Base-by-base conservation (phyloP, 495 filamentous ascomycete genomes). In the Annulohypoxylon bovei region DNA sequence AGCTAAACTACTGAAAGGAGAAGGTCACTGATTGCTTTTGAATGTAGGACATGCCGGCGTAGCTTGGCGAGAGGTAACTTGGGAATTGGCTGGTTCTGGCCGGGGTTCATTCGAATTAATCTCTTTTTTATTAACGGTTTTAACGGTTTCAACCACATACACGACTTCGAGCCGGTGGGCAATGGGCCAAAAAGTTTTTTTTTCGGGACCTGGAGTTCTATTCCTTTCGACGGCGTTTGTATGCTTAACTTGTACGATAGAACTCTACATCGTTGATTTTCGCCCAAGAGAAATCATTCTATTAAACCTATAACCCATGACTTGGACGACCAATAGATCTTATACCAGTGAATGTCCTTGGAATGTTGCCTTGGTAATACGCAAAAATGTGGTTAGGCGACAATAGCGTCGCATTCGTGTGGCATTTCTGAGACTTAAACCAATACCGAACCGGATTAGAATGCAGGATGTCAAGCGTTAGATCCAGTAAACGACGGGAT, bases 371-470 rank as follows among this genome's bases (percentile, higher is more conserved):
- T 65, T 63, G 49, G 6, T 30, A 55, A 22, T 37, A 27, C 3
- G 25, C 22, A 46, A 52, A 25, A n/a, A 53, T n/a, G 50, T 27
- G 8, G 35, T 76, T 72, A 65, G 71, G 68, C 68, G 62, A 74
- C 44, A 71, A 69, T 46, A 67, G 53, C 60, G 71, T 67, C 53
- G 49, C 53, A 62, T 63, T 53, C 27, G 30, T n/a, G 56, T 53
- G 61, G 40, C 8, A 46, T 59, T 49, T 16, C 85, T 86, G 30
- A 85, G 86, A 4, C 83, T 88, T 73, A 89, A 88, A 64, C 86
- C 86, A 20, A 84, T 80, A 52, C 67, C 70, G 12, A 81, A 85
- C 4, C 80, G 88, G 23, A n/a, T 9, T 6, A 25, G 12, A 37
- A 50, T 28, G 61, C 22, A 33, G 16, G 9, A 23, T 35, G 25